Percentiles rank a stretch among this genome's conserved stretches.
Conservation (phyloP, 2,329 filamentous ascomycete genomes). For the Trichoderma atrobrunneum region DNA sequence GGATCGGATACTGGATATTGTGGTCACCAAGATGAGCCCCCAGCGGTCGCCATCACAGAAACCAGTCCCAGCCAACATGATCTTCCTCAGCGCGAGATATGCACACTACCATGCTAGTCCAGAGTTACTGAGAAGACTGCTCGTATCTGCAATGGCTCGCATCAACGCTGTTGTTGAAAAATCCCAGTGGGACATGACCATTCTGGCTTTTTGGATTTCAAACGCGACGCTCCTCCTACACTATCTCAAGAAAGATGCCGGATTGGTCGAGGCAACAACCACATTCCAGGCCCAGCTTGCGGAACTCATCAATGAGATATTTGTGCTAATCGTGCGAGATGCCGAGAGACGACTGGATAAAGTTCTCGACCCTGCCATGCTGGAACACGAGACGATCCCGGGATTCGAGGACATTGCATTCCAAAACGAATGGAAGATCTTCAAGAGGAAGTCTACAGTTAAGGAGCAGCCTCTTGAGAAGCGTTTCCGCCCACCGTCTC, state of each 20-base stretch:
- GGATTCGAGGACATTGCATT: slow-evolving; percentile 96
- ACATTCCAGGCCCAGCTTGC: slow-evolving; percentile 92
- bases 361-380: slow-evolving; percentile 86
- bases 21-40: slow-evolving; percentile 97
- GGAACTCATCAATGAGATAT: slow-evolving; percentile 96
- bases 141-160: slow-evolving; percentile 86
- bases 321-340: slow-evolving; percentile 94
- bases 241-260: slow-evolving; percentile 91
- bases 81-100: slow-evolving; percentile 93
- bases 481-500: slow-evolving; percentile 85
- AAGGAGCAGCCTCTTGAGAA: slow-evolving; percentile 91
- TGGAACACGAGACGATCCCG: slow-evolving; percentile 97
- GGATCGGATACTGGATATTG: slow-evolving; percentile 85
- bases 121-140: slow-evolving; percentile 76
- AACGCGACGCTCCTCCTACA: slow-evolving; percentile 94
- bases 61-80: slow-evolving; percentile 92
- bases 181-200: slow-evolving; percentile 99
- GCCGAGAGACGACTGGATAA: slow-evolving; percentile 96
- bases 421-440: slow-evolving; percentile 97
- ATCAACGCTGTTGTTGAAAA: slow-evolving; percentile 96
- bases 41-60: slow-evolving; percentile 96
- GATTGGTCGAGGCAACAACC: slow-evolving; percentile 73
- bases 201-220: slow-evolving; percentile 97
- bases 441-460: slow-evolving; percentile 84
- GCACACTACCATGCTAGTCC: slow-evolving; percentile 92